phyloP scores from a whole-genome alignment of 805 yeast genomes.

The Kuraishia hungarica region DNA sequence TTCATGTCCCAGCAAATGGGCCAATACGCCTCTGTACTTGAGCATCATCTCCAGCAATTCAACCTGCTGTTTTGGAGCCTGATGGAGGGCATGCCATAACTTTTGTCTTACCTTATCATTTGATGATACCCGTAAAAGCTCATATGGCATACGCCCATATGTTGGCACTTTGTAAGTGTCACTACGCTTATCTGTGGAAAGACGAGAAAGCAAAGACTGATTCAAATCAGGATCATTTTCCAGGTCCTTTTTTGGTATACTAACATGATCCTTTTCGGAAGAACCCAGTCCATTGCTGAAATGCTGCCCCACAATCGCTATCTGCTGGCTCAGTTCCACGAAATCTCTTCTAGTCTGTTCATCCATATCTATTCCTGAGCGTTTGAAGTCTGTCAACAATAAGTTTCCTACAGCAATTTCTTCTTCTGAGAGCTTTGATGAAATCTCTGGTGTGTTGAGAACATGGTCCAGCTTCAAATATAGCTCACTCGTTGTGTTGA shows the following conservation, averaged over 20 bases:
- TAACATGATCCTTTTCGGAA: slow-evolving; percentile 16
- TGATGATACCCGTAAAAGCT: slow-evolving; percentile 51
- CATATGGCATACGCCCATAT: slow-evolving; percentile 56
- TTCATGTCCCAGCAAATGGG: slow-evolving; percentile 60
- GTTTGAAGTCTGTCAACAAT: slow-evolving; percentile 75
- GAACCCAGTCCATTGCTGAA: slow-evolving; percentile 46
- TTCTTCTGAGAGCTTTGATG: slow-evolving; percentile 46
- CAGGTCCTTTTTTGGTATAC: slow-evolving; percentile 19
- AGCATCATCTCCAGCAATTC: slow-evolving; percentile 48
- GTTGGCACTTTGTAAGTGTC: slow-evolving; percentile 41
- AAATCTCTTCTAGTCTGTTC: slow-evolving; percentile 56
- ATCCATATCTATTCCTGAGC: slow-evolving; percentile 82
- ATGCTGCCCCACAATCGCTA: slow-evolving; percentile 73
- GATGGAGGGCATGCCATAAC: slow-evolving; percentile 71
- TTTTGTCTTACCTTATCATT: slow-evolving; percentile 49
- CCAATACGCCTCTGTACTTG: slow-evolving; percentile 58
- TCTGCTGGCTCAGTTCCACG: slow-evolving; percentile 70
- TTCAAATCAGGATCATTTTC: slow-evolving; percentile 13
- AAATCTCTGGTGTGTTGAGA: slow-evolving; percentile 30
- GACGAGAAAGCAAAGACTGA: slow-evolving; percentile 11
- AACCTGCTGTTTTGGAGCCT: slow-evolving; percentile 57
- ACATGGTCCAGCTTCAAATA: slow-evolving; percentile 53
- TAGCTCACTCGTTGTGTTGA: slow-evolving; percentile 76
- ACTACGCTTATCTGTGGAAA: slow-evolving; percentile 25
- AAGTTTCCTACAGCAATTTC: slow-evolving; percentile 78